Percentiles rank a stretch among this genome's conserved stretches.
These are phyloP conservation scores for Ceratocystis colombiana DNA, from an alignment of 2,329 filamentous ascomycete species.

Conservation along the genomic window DNA sequence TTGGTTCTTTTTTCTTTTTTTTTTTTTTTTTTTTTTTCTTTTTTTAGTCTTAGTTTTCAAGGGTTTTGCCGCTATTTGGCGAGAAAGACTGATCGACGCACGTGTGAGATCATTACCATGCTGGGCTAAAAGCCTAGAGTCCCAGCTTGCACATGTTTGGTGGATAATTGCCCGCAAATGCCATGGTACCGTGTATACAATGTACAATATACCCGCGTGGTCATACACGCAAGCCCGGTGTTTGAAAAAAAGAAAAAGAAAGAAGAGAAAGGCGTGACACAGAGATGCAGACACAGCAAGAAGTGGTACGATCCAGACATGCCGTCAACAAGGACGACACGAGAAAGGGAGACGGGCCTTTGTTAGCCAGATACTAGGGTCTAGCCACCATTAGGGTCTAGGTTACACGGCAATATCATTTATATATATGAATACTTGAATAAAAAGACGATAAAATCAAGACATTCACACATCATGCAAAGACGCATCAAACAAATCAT, in stretches of 20 bases:
- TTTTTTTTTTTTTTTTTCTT: no score
- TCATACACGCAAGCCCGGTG: no score
- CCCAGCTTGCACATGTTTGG: not conserved
- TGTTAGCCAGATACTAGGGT: not conserved
- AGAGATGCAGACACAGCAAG: not conserved
- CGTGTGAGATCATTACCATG: not conserved
- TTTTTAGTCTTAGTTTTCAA: not conserved
- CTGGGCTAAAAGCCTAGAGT: no score
- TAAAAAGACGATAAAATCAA: not conserved
- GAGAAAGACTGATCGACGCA: not conserved
- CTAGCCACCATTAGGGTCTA: not conserved
- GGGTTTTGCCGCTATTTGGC: not conserved
- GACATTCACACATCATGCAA: not conserved
- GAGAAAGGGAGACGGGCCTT: not conserved
- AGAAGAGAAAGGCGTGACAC: not conserved
- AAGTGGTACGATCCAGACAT: not conserved
- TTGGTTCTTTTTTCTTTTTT: no score
- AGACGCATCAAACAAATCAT: conserved; percentile 10
- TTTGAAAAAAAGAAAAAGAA: not conserved
- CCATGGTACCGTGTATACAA: no score
- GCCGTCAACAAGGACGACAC: not conserved
- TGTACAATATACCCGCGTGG: no score
- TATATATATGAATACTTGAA: not conserved
- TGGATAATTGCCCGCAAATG: not conserved
- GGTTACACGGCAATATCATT: not conserved